Conservation (phyloP, 768 basidiomycete species). For the Kockovaella imperatae region DNA sequence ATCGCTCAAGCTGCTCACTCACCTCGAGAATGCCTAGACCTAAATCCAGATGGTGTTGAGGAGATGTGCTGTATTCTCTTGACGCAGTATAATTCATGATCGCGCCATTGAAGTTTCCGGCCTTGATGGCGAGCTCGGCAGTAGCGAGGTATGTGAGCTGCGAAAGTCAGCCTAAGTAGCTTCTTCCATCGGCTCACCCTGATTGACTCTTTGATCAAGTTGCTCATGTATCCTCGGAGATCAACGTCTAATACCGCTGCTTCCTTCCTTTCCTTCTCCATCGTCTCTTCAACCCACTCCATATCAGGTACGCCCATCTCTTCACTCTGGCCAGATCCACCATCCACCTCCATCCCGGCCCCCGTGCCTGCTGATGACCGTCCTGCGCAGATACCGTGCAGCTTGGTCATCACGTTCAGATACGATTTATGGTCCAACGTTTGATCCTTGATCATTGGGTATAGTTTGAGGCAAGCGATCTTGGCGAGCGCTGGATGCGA, state of each 20-base stretch:
- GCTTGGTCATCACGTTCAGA: neutral
- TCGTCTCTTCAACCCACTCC: constrained; percentile 65
- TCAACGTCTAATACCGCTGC: constrained; percentile 82
- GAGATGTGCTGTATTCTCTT: constrained; percentile 84
- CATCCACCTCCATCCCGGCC: constrained; percentile 1
- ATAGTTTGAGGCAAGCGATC: too few species aligned
- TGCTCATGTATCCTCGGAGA: constrained; percentile 86
- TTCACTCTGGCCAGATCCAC: neutral
- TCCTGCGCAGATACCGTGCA: neutral
- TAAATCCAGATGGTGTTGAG: constrained; percentile 88
- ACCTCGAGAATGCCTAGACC: constrained; percentile 51
- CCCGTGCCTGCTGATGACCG: too few species aligned
- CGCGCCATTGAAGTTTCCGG: constrained; percentile 63
- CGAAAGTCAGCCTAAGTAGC: neutral
- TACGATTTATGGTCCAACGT: too few species aligned
- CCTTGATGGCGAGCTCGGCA: constrained; percentile 64
- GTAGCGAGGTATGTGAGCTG: constrained; percentile 57
- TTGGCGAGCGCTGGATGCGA: too few species aligned
- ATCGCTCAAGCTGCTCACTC: constrained; percentile 12
- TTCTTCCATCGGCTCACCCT: constrained; percentile 53
- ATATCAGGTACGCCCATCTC: constrained; percentile 47
- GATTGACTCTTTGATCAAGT: constrained; percentile 98
- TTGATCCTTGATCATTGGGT: too few species aligned
- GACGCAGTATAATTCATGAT: constrained; percentile 82
- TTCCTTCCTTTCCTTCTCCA: constrained; percentile 63